Percentiles rank a stretch among this genome's conserved stretches.
Evolutionary conservation across 2,329 filamentous ascomycete genomes (phyloP).

Genomic region (Mycogone perniciosa): DNA sequence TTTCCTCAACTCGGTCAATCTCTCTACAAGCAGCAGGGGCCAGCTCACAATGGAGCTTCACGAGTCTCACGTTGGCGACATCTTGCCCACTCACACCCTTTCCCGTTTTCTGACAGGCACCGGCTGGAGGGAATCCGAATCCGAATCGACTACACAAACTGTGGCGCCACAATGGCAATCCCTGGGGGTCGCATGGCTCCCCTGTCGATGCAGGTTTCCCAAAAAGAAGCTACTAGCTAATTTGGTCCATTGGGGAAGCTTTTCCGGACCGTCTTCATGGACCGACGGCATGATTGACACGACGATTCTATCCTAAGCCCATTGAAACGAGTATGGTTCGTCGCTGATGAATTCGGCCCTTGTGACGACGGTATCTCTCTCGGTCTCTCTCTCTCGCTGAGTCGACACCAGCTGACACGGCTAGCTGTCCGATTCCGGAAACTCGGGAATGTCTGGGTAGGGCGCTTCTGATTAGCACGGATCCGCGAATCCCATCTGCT

Average conservation of each 20-base stretch:
- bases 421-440: too few species aligned
- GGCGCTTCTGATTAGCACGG: too few species aligned
- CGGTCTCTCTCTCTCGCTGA: too few species aligned
- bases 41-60: too few species aligned
- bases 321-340: not conserved
- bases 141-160: not conserved
- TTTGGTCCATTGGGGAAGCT: conserved; percentile 10
- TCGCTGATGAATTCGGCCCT: too few species aligned
- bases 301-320: conserved; percentile 2
- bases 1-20: too few species aligned
- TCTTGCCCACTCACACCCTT: conserved; percentile 35
- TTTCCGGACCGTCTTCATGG: conserved; percentile 10
- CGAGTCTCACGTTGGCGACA: conserved; percentile 48
- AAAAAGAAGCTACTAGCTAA: conserved; percentile 2
- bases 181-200: conserved; percentile 12
- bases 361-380: too few species aligned
- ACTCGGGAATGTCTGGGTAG: too few species aligned
- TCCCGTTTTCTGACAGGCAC: conserved; percentile 7
- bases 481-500: too few species aligned
- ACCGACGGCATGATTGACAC: conserved; percentile 5
- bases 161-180: conserved; percentile 10
- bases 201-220: conserved; percentile 4
- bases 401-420: too few species aligned
- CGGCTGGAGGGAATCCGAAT: too few species aligned
- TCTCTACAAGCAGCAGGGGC: too few species aligned